These are phyloP conservation scores for Huntiella omanensis DNA, from an alignment of 2,329 filamentous ascomycete species.

Conservation along the genomic window DNA sequence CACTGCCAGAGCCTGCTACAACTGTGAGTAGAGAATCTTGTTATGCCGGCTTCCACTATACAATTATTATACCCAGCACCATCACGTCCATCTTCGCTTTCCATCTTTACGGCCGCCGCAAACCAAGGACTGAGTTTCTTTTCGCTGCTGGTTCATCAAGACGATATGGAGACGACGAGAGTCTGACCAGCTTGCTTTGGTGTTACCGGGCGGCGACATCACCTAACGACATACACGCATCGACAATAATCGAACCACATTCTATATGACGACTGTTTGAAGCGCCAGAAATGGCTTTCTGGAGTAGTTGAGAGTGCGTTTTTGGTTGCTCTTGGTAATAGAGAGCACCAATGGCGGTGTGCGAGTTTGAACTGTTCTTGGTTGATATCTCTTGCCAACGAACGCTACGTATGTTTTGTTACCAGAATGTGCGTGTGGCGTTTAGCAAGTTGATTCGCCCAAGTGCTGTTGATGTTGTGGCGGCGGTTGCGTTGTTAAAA, in stretches of 20 bases:
- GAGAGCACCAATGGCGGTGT: background rate
- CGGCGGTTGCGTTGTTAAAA: background rate
- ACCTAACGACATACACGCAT: too few relatives aligned
- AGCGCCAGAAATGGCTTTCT: slow-evolving; percentile 5
- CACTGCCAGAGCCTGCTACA: slow-evolving; percentile 30
- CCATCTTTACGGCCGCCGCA: background rate
- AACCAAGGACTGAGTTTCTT: too few relatives aligned
- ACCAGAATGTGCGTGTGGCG: too few relatives aligned
- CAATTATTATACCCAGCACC: slow-evolving; percentile 3
- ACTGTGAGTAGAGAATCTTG: slow-evolving; percentile 23
- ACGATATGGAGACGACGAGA: too few relatives aligned
- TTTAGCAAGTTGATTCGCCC: too few relatives aligned
- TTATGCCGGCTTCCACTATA: slow-evolving; percentile 5
- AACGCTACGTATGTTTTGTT: too few relatives aligned
- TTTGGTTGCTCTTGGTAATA: background rate
- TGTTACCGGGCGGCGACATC: too few relatives aligned
- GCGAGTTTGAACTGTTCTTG: background rate
- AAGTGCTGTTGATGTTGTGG: too few relatives aligned
- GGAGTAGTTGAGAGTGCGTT: slow-evolving; percentile 1
- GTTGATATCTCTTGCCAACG: too few relatives aligned
- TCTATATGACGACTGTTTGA: background rate
- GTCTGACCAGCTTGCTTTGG: too few relatives aligned
- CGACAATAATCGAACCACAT: too few relatives aligned
- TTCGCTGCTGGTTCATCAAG: too few relatives aligned
- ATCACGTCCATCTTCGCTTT: background rate